Evolutionary conservation across 805 yeast species (phyloP), one percentile per base, ranked within the genome.

Genomic region (Candida mattraensis): DNA sequence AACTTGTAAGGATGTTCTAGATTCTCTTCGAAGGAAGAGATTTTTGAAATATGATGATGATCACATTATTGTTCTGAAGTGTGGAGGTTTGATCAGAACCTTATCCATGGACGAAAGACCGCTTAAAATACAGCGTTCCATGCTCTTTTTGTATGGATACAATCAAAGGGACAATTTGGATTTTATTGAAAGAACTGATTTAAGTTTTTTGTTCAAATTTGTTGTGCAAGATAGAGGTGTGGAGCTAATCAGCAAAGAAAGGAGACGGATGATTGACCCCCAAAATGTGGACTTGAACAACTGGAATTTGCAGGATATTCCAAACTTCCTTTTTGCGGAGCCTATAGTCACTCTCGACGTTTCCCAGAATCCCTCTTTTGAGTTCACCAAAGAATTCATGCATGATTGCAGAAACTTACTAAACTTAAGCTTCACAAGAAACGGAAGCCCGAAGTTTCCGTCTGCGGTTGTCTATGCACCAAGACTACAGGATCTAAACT

Each of bases 351-450:
- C 80, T 42, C 67, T 89, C 42, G 91, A 89, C 58, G 87, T 87
- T 7, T 83, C 94, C 2, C 78, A 83, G 44, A 89, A 89, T 56
- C 95, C 96, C 4, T 83, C 94, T 12, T 81, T 91, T 35, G 77
- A 80, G 40, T 66, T 89, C 21, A 95, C 97, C 0, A 64, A 78
- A 37, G 96, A 88, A 54, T 89, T 89, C 56, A 79, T 89, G 51
- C 95, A 87, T 55, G 76, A 65, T 16, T 86, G 95, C 47, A 73
- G 78, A 25, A 85, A 85, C 51, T 67, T 88, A 51, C 70, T 74
- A 18, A 74, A 76, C 35, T 68, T 88, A 43, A 72, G 78, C 37
- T 86, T 80, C 66, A 78, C 85, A 1, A 71, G 79, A 44, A 83
- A 84, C 48, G 82, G 93, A 37, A 77, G 85, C 16, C 76, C 83